Base-by-base conservation (phyloP, 257 asterid genomes). In the Fraxinus quadrangulata region DNA sequence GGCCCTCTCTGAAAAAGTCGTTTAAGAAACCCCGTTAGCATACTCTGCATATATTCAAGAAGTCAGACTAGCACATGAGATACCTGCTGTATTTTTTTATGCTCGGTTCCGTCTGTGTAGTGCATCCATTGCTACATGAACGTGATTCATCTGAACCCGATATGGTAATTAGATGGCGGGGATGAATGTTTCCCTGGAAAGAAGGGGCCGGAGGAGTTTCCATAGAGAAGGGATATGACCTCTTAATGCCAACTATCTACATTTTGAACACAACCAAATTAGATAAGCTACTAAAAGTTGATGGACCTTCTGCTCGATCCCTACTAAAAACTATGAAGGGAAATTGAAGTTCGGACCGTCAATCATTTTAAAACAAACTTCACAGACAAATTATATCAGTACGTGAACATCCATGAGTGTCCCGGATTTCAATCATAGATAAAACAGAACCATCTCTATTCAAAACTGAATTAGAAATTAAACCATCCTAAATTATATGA, bases 241-340 rank as follows among this genome's bases (percentile, higher is more conserved):
- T 86, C 88, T 90, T 90, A 80, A 82, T 77, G 77, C 95, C 91
- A 84, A 81, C 83, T 81, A 86, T 87, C 95, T 90, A 78, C 78
- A 82, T 68, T 30, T 6, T 81, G 13, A 81, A 67, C 79, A 81
- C 12, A 76, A 81, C 78, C 71, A 85, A 13, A 70, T 74, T 67
- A 81, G 1, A 12, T 42, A 42, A 11, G 16, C 16, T 42, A 42
- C 16, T 12, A 11, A 42, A 42, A 11, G 13, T 11, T 42, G 49
- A 42, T 42, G 49, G 16, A 42, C 16, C 16, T 42, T 42, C 49
- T 42, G 45, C 42, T 42, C 16, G 17, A 76, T 76, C 67, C 42
- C 66, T 67, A 26, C 45, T 12, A 24, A 26, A 40, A 80, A 59
- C 45, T 14, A 24, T 12, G 28, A 80, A 70, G 23, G 42, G 40